Base-by-base conservation (phyloP, 129 eudicot genomes). In the Apium graveolens region DNA sequence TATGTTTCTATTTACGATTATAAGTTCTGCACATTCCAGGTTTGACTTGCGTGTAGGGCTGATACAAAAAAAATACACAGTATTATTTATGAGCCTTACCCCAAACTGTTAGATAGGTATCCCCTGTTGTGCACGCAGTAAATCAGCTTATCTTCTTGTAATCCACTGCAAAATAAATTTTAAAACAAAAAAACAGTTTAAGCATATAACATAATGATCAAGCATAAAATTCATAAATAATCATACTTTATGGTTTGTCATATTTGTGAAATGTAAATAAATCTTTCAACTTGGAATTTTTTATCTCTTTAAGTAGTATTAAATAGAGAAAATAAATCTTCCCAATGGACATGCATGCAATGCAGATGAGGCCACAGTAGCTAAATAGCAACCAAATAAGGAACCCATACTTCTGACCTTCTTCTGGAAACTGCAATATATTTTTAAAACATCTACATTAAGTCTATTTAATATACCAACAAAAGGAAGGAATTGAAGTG, bases 61-160 rank as follows among this genome's bases (percentile, higher is more conserved):
- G 5, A 68, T 3, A 66, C 35, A n/a, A 31, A 32, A 27, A 29
- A 31, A 68, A 68, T 1, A 18, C n/a, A 14, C 31, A 42, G 32
- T 11, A 31, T 55, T 26, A 18, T 51, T 6, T 53, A 7, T n/a
- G 75, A 77, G 74, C 80, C n/a, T 82, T 86, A 95, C 98, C 91
- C 92, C 87, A 80, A 72, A 84, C 85, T 87, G 96, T 69, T 97
- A 95, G 73, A 90, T 81, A 37, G 96, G 97, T 73, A 89, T 86
- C 74, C 98, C 98, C 71, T 87, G 96, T 83, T 87, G 96, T 46
- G 92, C 91, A 55, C 88, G 92, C 68, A 88, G 68, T 68, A 81
- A 74, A 85, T 95, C 92, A 38, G 92, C 96, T 78, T 84, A 90
- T 77, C 98, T 84, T 90, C 96, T 86, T 77, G 92, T 85, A 77